A percentile compares a stretch with the other conserved stretches of the same genome.
Evolutionary conservation across 306 rosid species (phyloP).

Genomic region (Carpinus viminea): DNA sequence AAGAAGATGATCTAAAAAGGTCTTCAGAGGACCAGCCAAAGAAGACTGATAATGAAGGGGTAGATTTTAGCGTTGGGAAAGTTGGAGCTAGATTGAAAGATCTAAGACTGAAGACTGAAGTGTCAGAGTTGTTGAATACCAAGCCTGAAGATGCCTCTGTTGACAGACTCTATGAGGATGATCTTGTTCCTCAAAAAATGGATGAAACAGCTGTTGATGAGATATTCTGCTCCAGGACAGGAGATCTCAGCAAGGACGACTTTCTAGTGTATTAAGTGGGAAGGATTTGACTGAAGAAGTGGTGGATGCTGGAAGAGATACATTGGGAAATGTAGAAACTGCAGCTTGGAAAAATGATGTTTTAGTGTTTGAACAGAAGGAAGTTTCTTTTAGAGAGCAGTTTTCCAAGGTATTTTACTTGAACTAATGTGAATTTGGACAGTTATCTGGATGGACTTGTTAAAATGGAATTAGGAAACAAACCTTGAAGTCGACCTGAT

Average conservation of each 20-base stretch:
- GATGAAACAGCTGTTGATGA: slow-evolving; percentile 23
- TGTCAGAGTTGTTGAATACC: slow-evolving; percentile 19
- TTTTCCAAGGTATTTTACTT: slow-evolving; percentile 26
- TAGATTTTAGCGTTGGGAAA: slow-evolving; percentile 25
- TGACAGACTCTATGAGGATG: slow-evolving; percentile 17
- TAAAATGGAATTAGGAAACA: neutral
- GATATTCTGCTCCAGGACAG: slow-evolving; percentile 32
- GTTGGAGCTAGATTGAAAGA: slow-evolving; percentile 34
- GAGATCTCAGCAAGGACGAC: slow-evolving; percentile 29
- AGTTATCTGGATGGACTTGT: neutral
- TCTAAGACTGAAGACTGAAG: slow-evolving; percentile 42
- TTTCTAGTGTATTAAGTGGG: neutral
- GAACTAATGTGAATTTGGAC: slow-evolving; percentile 17
- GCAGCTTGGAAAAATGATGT: slow-evolving; percentile 24
- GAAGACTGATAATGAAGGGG: slow-evolving; percentile 20
- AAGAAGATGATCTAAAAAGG: slow-evolving; percentile 25
- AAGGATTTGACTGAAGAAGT: slow-evolving; percentile 15
- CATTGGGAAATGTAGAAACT: slow-evolving; percentile 23
- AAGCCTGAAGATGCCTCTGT: slow-evolving; percentile 16
- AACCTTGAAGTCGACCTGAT: slow-evolving; percentile 17
- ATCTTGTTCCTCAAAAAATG: neutral
- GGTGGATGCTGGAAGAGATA: slow-evolving; percentile 27
- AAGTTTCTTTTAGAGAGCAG: slow-evolving; percentile 11
- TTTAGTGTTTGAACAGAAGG: slow-evolving; percentile 30
- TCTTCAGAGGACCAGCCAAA: slow-evolving; percentile 30